These are phyloP conservation scores for Botrytis paeoniae DNA, from an alignment of 2,329 filamentous ascomycete species.

Conservation along the genomic window DNA sequence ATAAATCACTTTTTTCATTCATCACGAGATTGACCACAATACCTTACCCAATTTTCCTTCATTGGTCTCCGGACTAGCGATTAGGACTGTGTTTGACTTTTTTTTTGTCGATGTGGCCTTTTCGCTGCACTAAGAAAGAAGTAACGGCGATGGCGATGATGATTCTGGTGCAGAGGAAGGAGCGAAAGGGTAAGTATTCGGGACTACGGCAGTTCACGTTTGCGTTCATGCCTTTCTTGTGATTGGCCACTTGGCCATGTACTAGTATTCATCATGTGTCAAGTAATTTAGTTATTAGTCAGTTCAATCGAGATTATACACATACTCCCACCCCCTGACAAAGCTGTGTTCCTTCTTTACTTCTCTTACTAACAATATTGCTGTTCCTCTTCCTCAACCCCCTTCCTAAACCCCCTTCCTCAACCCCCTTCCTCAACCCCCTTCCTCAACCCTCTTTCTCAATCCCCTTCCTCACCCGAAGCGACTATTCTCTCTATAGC, in stretches of 20 bases:
- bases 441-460: no score
- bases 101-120: neutral
- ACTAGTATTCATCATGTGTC: neutral
- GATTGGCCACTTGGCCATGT: neutral
- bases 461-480: neutral
- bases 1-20: neutral
- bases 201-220: neutral
- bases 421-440: no score
- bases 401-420: no score
- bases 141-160: neutral
- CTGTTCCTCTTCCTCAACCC: neutral
- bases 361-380: neutral
- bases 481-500: no score
- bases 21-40: neutral
- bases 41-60: neutral
- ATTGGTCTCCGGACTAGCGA: neutral
- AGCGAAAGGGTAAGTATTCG: no score
- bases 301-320: neutral
- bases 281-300: neutral
- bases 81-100: neutral
- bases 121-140: neutral
- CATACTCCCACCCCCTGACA: neutral
- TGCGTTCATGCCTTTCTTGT: neutral
- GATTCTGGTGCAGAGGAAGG: neutral
- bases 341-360: neutral